Conservation (phyloP, 768 basidiomycete species). For the Suillus discolor region DNA sequence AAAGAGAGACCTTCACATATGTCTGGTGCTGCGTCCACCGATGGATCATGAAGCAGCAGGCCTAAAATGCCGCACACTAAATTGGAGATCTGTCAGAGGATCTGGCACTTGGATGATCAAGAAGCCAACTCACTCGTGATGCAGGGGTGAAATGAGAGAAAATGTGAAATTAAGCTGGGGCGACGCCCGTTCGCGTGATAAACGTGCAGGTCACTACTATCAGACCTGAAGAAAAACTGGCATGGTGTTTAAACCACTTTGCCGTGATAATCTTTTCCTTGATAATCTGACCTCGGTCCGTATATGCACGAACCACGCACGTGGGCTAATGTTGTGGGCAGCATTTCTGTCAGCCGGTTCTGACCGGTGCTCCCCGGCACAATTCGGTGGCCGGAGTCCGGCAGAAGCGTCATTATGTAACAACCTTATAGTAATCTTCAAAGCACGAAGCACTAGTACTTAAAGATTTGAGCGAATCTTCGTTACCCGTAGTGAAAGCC, state of each 20-base stretch:
- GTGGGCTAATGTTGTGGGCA: neutral
- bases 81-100: conserved; percentile 4
- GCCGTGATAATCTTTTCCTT: conserved; percentile 6
- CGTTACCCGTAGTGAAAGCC: too few species aligned
- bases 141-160: conserved; percentile 10
- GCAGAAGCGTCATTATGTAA: too few species aligned
- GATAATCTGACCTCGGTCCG: neutral
- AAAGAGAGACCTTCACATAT: conserved; percentile 95
- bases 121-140: conserved; percentile 30
- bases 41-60: conserved; percentile 78
- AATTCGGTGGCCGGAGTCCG: too few species aligned
- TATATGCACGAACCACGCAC: conserved; percentile 1
- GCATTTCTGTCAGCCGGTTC: too few species aligned
- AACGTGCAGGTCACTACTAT: conserved; percentile 13
- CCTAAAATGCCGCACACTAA: conserved; percentile 93
- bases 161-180: neutral
- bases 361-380: too few species aligned
- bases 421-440: too few species aligned
- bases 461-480: too few species aligned
- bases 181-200: neutral
- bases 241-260: neutral
- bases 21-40: conserved; percentile 76
- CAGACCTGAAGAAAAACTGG: conserved; percentile 2
- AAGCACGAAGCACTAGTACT: too few species aligned
- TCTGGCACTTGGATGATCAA: conserved; percentile 11